Conservation (phyloP, 1,284 basidiomycete species). For the Ganoderma leucocontextum region DNA sequence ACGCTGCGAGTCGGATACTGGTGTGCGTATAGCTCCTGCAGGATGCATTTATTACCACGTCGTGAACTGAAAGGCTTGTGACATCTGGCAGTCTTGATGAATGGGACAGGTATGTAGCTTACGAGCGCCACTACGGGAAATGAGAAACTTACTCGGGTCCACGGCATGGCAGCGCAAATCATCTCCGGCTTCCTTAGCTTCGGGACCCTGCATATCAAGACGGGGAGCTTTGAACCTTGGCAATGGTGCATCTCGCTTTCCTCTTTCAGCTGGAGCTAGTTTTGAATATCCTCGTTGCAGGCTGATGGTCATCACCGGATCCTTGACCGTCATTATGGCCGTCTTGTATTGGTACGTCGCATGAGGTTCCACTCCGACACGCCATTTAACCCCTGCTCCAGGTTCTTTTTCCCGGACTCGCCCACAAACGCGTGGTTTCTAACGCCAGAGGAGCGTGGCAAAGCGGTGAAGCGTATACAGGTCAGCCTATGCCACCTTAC, state of each 20-base stretch:
- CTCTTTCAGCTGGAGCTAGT: background rate
- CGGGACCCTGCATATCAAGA: conserved; percentile 69
- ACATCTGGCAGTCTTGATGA: conserved; percentile 37
- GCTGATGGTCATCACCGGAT: conserved; percentile 80
- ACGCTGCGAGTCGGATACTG: conserved; percentile 78
- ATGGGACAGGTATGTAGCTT: conserved; percentile 36
- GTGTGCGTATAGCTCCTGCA: conserved; percentile 58
- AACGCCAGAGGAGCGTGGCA: conserved; percentile 64
- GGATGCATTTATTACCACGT: background rate
- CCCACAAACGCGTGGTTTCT: conserved; percentile 78
- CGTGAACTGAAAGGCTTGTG: background rate
- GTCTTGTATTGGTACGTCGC: conserved; percentile 59
- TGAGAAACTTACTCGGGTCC: background rate
- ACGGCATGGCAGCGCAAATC: conserved; percentile 49
- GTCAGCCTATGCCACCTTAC: conserved; percentile 37
- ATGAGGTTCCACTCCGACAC: conserved; percentile 43
- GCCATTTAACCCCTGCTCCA: conserved; percentile 34
- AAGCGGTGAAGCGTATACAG: conserved; percentile 74
- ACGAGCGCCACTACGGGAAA: background rate
- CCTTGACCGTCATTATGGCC: conserved; percentile 63
- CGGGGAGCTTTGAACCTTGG: conserved; percentile 65
- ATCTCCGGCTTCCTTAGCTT: conserved; percentile 78
- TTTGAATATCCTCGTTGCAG: conserved; percentile 10
- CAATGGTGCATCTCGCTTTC: conserved; percentile 51
- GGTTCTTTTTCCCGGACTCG: conserved; percentile 76